phyloP scores from a whole-genome alignment of 441 rosid genomes.

The Croton setiger region DNA sequence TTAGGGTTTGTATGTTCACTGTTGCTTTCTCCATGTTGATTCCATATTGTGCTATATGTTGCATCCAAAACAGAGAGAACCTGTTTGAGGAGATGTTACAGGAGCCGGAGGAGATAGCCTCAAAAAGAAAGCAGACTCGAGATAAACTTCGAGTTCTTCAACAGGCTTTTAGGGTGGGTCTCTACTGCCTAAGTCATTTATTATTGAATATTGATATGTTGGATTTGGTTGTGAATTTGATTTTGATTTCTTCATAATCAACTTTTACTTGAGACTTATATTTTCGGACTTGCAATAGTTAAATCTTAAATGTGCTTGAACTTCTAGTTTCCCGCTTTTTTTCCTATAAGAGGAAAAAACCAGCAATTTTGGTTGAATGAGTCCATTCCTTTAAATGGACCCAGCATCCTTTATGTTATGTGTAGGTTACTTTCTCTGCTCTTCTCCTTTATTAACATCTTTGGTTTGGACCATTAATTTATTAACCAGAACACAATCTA shows the following conservation, averaged over 20 bases:
- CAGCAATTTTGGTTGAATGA: background rate
- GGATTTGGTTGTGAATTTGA: background rate
- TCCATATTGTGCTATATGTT: slow-evolving; percentile 7
- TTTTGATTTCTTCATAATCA: background rate
- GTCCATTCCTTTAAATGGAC: background rate
- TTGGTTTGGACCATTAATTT: background rate
- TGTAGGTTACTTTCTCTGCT: too few relatives aligned
- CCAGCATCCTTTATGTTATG: background rate
- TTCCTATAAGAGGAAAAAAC: background rate
- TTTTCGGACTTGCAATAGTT: too few relatives aligned
- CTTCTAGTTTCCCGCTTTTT: background rate
- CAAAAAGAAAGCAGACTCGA: slow-evolving; percentile 82
- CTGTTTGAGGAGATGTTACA: slow-evolving; percentile 99
- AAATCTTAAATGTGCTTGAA: background rate
- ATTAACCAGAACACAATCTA: background rate
- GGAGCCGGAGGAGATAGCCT: slow-evolving; percentile 92
- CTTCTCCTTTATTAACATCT: background rate
- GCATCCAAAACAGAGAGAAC: slow-evolving; percentile 69
- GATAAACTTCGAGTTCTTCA: slow-evolving; percentile 89
- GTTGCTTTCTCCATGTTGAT: background rate
- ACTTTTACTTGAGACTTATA: too few relatives aligned
- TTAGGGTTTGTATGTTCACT: background rate
- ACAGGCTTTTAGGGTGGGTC: slow-evolving; percentile 89
- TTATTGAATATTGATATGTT: background rate
- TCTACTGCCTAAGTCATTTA: background rate